phyloP scores from a whole-genome alignment of 1,284 basidiomycete species.

The Neotropicomus parvogracilis region DNA sequence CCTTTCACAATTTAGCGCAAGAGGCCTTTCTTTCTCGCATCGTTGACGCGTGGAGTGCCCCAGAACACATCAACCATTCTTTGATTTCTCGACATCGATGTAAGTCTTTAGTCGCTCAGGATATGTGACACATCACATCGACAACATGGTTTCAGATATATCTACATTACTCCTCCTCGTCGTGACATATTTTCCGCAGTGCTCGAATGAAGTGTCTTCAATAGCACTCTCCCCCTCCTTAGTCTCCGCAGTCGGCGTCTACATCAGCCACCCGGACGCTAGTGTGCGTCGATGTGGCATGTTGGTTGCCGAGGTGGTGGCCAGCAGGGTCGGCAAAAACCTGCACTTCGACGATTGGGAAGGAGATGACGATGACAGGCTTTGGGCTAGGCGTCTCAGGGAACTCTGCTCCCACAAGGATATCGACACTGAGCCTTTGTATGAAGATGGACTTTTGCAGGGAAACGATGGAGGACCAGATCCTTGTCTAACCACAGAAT shows the following conservation, averaged over 20 bases:
- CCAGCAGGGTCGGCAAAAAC: constrained; percentile 55
- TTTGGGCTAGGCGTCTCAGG: constrained; percentile 63
- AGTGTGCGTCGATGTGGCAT: constrained; percentile 87
- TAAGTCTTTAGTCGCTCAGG: constrained; percentile 34
- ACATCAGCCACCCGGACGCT: constrained; percentile 76
- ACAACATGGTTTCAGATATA: constrained; percentile 45
- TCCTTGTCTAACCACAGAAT: not conserved
- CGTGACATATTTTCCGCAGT: constrained; percentile 55
- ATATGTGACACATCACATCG: not conserved
- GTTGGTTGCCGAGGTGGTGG: constrained; percentile 84
- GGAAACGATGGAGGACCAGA: constrained; percentile 1
- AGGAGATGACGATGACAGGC: constrained; percentile 64
- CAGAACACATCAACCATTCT: constrained; percentile 70
- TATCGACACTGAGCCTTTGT: constrained; percentile 39
- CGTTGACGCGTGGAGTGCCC: constrained; percentile 60
- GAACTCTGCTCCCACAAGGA: constrained; percentile 50
- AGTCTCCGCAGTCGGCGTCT: constrained; percentile 70
- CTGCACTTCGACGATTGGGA: constrained; percentile 86
- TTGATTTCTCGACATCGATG: constrained; percentile 66
- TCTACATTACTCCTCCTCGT: constrained; percentile 68
- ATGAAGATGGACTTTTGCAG: constrained; percentile 3
- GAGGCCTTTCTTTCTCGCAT: constrained; percentile 45
- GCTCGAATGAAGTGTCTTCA: constrained; percentile 39
- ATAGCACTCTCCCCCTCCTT: constrained; percentile 60
- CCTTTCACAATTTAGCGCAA: constrained; percentile 39